Percentiles rank a stretch among this genome's conserved stretches.
These are phyloP conservation scores for Mycena crocata DNA, from an alignment of 768 basidiomycete species.

Conservation along the genomic window DNA sequence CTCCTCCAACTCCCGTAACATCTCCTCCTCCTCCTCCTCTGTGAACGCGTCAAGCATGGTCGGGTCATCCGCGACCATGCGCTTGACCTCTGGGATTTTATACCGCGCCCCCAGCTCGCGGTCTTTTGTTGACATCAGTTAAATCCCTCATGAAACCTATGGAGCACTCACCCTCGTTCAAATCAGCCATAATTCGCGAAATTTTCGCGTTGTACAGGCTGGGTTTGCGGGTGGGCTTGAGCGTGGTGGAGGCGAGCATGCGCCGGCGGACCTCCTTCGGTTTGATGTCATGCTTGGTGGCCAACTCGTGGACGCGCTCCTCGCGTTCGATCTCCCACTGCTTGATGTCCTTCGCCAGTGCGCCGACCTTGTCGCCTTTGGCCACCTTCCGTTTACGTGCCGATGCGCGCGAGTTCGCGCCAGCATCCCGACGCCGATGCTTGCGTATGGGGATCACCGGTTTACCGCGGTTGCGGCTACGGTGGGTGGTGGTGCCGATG, in stretches of 20 bases:
- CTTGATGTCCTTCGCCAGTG: not conserved
- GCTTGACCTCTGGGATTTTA: not conserved
- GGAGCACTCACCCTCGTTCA: not conserved
- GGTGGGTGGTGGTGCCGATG: not conserved
- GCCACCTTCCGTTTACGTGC: not conserved
- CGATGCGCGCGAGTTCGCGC: not conserved
- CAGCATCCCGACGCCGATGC: not conserved
- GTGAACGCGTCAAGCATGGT: not conserved
- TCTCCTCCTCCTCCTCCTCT: not conserved
- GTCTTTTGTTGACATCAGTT: not conserved
- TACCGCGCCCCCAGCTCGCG: not conserved
- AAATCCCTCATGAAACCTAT: not conserved
- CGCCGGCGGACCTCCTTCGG: not conserved
- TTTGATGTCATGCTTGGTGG: not conserved
- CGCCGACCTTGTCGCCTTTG: not conserved
- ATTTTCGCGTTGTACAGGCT: too few species aligned
- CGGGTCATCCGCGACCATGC: not conserved
- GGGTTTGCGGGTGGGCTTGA: not conserved
- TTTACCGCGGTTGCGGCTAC: not conserved
- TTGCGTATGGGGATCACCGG: not conserved
- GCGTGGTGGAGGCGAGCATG: not conserved
- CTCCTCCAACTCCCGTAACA: not conserved
- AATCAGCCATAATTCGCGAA: not conserved
- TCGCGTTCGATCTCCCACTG: not conserved
- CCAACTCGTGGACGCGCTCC: not conserved